Conservation (phyloP, 73 alveolate species). For the Halteria grandinella region DNA sequence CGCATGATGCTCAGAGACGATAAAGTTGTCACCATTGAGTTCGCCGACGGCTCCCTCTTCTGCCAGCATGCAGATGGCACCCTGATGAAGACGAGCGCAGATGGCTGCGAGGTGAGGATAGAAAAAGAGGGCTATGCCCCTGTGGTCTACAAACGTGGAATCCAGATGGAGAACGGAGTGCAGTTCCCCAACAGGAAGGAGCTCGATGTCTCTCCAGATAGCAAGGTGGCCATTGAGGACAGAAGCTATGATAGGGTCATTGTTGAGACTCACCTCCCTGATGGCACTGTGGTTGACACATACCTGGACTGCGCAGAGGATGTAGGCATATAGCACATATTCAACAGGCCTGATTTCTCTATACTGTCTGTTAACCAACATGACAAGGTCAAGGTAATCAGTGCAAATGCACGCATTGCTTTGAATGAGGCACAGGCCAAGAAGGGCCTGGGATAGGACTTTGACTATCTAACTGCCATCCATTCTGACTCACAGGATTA, state of each 20-base stretch:
- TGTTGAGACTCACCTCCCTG: conserved; percentile 65
- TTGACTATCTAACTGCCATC: conserved; percentile 65
- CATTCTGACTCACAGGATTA: no score
- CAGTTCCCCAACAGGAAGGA: not conserved
- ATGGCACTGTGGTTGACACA: conserved; percentile 63
- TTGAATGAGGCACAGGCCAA: conserved; percentile 59
- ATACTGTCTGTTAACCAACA: conserved; percentile 58
- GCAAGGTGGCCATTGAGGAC: conserved; percentile 51
- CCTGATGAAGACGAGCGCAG: conserved; percentile 82
- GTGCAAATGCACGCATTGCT: conserved; percentile 70
- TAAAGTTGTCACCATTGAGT: conserved; percentile 85
- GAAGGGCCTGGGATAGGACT: conserved; percentile 68
- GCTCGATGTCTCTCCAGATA: conserved; percentile 34
- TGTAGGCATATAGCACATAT: conserved; percentile 57
- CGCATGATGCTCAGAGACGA: conserved; percentile 93
- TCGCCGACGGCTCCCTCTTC: conserved; percentile 82
- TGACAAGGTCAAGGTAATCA: conserved; percentile 70
- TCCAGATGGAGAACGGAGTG: no score
- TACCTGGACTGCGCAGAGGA: conserved; percentile 54
- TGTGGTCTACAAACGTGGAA: conserved; percentile 61
- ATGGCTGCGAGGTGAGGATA: conserved; percentile 78
- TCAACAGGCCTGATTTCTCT: conserved; percentile 73
- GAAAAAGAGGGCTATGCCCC: conserved; percentile 89
- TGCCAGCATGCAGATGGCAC: conserved; percentile 95
- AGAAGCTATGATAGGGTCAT: conserved; percentile 69